Base-by-base conservation (phyloP, 1,139 yeast species). In the Yamadazyma mexicana region DNA sequence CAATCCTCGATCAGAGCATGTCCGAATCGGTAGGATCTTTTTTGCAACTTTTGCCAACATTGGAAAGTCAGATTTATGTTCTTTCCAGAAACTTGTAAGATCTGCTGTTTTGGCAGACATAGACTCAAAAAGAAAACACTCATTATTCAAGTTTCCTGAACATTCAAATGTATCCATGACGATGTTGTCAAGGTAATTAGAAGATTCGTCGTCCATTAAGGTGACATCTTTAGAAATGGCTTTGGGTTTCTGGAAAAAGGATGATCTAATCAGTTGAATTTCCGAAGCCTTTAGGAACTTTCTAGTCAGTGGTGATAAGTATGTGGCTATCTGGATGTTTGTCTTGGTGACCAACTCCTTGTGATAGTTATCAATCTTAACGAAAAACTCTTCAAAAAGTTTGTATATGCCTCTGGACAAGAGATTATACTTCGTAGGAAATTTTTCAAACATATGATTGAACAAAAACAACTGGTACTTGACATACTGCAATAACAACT, bases 161-260 rank as follows among this genome's bases (percentile, higher is more conserved):
- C 66, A 61, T 36, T 59, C 55, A 42, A 61, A 61, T 26, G 52
- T 49, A 37, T 54, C 51, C 56, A 60, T 48, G 14, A 61, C 55
- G 44, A 57, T 41, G 10, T 56, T 62, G 42, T 61, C 65, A 3
- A 61, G 33, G 25, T 40, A 40, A 16, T 47, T 38, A 14, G 43
- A 37, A 4, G 51, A 43, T 24, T 44, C 51, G 18, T 47, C 49
- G 10, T 38, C 39, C 7, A 32, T 34, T 2, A 37, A 34, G 4
- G 40, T 33, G 11, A 34, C 11, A 26, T 37, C 37, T 29, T 35
- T 29, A 16, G 23, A 11, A 2, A 6, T 18, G 15, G 34, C 16
- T 5, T 27, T 27, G 1, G 31, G 33, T 14, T 29, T 24, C 15
- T 31, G 33, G 35, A 35, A 33, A 8, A 37, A 18, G 1, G 32